These are phyloP conservation scores for Podospora tetraspora DNA, from an alignment of 495 filamentous ascomycete genomes.

Conservation along the genomic window DNA sequence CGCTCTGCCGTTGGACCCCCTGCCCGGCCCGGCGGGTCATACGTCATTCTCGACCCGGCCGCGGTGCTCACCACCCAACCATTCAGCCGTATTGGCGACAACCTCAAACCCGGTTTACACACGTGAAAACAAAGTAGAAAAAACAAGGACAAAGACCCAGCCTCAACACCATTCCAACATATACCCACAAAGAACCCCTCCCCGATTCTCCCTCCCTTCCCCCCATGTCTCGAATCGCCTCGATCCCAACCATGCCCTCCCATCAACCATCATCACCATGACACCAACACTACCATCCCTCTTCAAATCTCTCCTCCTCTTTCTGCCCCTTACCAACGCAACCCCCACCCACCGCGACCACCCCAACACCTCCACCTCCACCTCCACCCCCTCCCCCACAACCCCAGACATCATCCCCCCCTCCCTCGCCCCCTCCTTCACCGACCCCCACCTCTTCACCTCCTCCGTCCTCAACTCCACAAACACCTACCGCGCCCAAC, in stretches of 20 bases:
- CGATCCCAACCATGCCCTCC: neutral
- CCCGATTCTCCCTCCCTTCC: neutral
- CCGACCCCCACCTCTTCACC: constrained; percentile 45
- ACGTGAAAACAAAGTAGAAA: neutral
- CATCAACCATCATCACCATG: neutral
- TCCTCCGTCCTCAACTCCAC: constrained; percentile 57
- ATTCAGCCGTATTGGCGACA: neutral
- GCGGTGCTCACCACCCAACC: neutral
- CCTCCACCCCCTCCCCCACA: constrained; percentile 25
- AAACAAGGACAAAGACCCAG: neutral
- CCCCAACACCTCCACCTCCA: neutral
- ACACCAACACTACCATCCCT: neutral
- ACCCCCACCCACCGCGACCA: constrained; percentile 6
- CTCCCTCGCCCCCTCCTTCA: constrained; percentile 42
- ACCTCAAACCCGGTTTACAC: neutral
- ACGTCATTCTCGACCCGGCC: neutral
- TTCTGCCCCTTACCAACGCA: neutral
- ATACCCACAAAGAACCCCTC: neutral
- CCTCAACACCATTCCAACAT: neutral
- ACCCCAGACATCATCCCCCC: constrained; percentile 22
- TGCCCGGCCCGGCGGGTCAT: neutral
- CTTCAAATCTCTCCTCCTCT: neutral
- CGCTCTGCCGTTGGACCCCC: neutral
- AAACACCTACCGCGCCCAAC: constrained; percentile 60
- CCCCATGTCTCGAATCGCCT: neutral